These are phyloP conservation scores for Cyclotella choctawhatcheeana DNA, from an alignment of 108 stramenopile species.

Conservation along the genomic window DNA sequence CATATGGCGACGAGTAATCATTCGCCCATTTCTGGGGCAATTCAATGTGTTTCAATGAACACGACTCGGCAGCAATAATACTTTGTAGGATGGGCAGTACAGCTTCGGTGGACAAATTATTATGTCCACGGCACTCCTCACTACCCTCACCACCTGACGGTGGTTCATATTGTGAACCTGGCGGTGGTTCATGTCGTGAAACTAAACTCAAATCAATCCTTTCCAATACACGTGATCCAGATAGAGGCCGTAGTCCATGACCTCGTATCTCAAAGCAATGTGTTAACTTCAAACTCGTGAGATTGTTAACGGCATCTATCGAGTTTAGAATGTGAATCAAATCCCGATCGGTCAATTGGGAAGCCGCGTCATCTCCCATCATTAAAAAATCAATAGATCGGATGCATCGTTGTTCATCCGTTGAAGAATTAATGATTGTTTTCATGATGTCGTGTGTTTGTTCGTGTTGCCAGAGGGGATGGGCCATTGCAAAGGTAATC, in stretches of 20 bases:
- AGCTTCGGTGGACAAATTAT: neutral
- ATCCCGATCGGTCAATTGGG: conserved; percentile 10
- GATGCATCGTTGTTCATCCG: too few species aligned
- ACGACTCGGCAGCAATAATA: neutral
- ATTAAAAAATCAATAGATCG: conserved; percentile 35
- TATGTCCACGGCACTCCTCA: neutral
- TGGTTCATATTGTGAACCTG: neutral
- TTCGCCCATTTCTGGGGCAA: neutral
- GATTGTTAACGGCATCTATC: conserved; percentile 11
- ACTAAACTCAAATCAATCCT: conserved; percentile 28
- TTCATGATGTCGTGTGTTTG: neutral
- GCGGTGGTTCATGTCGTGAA: neutral
- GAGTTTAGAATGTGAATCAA: neutral
- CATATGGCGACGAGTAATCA: neutral
- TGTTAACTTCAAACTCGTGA: conserved; percentile 11
- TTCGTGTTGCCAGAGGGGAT: neutral
- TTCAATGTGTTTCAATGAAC: neutral
- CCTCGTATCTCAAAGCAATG: conserved; percentile 9
- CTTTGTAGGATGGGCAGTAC: neutral
- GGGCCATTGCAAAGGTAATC: neutral
- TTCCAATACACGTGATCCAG: conserved; percentile 21
- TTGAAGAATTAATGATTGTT: neutral
- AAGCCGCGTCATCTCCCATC: neutral
- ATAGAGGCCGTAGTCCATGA: conserved; percentile 25
- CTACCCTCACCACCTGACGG: neutral